Evolutionary conservation across 768 basidiomycete species (phyloP), one percentile per base, ranked within the genome.

Genomic region (Tulasnella sp.): DNA sequence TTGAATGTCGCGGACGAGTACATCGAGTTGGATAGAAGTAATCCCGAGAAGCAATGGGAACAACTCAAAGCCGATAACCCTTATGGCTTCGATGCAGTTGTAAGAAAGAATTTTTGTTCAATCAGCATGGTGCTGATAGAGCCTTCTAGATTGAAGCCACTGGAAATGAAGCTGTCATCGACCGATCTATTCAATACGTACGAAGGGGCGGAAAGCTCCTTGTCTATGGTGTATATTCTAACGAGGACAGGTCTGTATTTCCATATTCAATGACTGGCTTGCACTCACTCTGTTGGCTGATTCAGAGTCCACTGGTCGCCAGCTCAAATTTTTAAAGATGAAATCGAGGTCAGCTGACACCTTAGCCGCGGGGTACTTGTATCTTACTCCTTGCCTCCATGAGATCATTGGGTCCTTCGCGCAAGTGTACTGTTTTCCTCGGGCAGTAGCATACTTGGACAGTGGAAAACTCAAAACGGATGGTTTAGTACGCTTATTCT

Each of bases 361-460:
- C 37, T 50, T 50, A 46, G 25, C n/a, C 16, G 31, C 45, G n/a
- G n/a, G n/a, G n/a, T n/a, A n/a, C n/a, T n/a, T n/a, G n/a, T n/a
- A n/a, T n/a, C n/a, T n/a, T n/a, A n/a, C n/a, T n/a, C n/a, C n/a
- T n/a, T n/a, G n/a, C n/a, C n/a, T n/a, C 27, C 27, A 33, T 48
- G n/a, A 86, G 83, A 89, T 90, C 58, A 85, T 90, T 53, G 87
- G 88, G 9, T 91, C 88, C 0, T 91, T 90, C 70, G 83, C 88
- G 6, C 89, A 91, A 58, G 80, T 80, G 0, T 80, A 71, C 67
- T 90, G 88, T 65, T 91, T 93, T 79, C 86, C 88, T 37, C 80
- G 89, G 4, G 87, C 89, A 2, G 78, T 93, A 31, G 83, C 79
- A 12, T 91, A 91, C 63, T 76, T 93, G 16, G 89, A 93, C 59